Conservation (phyloP, 192 early-diverging fungal genomes). For the Linnemannia schmuckeri region DNA sequence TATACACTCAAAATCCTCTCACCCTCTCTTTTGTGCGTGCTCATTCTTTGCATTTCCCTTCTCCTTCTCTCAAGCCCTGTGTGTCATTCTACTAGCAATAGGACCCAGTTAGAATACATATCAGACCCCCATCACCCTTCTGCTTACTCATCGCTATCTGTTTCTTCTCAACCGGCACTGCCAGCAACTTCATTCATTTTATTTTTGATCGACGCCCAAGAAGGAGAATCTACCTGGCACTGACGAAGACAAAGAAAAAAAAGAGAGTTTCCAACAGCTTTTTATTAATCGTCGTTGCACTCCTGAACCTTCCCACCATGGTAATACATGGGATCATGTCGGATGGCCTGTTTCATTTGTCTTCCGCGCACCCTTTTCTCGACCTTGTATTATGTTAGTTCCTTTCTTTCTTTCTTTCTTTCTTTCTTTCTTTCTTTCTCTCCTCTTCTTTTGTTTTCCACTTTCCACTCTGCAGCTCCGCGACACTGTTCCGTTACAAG, state of each 20-base stretch:
- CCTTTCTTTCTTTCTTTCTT: not conserved
- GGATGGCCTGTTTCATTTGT: conserved; percentile 6
- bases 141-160: too few species aligned
- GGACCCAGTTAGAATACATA: not conserved
- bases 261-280: not conserved
- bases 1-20: not conserved
- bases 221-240: too few species aligned
- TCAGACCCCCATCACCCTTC: too few species aligned
- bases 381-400: not conserved
- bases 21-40: not conserved
- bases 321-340: conserved; percentile 13
- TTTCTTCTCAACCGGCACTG: too few species aligned
- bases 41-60: not conserved
- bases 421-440: not conserved
- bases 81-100: not conserved
- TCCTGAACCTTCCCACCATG: conserved; percentile 15
- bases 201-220: too few species aligned
- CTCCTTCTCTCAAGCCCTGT: not conserved
- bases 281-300: not conserved
- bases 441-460: not conserved
- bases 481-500: conserved; percentile 6
- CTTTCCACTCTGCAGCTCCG: not conserved
- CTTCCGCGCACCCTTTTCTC: not conserved
- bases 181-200: too few species aligned
- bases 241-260: not conserved